Conservation (phyloP, 495 filamentous ascomycete species). For the Penicillium tannophilum region DNA sequence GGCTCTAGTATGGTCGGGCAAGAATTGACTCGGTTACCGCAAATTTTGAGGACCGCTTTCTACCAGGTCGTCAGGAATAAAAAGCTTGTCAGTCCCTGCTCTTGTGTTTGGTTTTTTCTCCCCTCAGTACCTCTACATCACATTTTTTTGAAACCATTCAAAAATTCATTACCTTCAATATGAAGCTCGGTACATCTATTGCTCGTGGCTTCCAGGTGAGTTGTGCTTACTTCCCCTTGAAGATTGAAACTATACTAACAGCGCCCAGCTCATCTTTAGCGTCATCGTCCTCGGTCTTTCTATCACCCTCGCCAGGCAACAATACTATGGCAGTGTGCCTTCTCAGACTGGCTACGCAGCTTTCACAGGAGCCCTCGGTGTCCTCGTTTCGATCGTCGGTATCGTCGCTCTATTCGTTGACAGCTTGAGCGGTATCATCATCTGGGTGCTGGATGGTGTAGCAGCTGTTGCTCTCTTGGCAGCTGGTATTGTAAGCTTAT, state of each 20-base stretch:
- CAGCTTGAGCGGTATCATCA: conserved; percentile 39
- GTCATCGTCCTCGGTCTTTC: conserved; percentile 51
- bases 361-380: conserved; percentile 52
- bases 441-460: conserved; percentile 46
- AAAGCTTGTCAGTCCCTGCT: background rate
- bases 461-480: conserved; percentile 48
- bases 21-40: background rate
- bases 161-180: background rate
- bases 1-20: background rate
- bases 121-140: background rate
- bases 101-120: background rate
- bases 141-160: background rate
- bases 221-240: too few relatives aligned
- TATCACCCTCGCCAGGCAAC: conserved; percentile 45
- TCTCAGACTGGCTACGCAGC: conserved; percentile 42
- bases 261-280: conserved; percentile 43
- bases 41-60: background rate
- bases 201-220: conserved; percentile 11
- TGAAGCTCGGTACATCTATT: conserved; percentile 10
- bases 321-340: conserved; percentile 39
- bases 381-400: conserved; percentile 45
- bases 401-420: conserved; percentile 39
- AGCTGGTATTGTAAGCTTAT: conserved; percentile 55
- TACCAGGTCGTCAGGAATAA: background rate
- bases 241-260: background rate